Conservation (phyloP, 768 basidiomycete species). For the Kwoniella pini region DNA sequence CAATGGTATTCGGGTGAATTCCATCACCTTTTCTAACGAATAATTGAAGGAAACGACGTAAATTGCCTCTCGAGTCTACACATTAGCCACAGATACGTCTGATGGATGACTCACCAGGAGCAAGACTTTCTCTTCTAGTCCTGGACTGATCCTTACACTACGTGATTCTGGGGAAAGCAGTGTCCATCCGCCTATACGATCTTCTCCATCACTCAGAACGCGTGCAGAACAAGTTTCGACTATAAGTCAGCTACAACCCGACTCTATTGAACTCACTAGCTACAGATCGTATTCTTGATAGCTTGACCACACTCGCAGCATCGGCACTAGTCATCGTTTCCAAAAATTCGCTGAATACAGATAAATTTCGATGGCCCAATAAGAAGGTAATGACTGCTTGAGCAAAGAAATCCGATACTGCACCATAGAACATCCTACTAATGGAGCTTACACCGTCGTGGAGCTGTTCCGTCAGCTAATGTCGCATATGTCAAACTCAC, state of each 20-base stretch:
- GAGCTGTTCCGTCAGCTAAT: conserved; percentile 27
- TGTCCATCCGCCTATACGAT: conserved; percentile 84
- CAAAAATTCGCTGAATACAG: conserved; percentile 92
- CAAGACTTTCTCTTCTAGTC: conserved; percentile 91
- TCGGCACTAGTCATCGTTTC: conserved; percentile 87
- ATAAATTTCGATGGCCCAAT: conserved; percentile 65
- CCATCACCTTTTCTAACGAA: conserved; percentile 83
- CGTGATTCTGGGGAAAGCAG: conserved; percentile 78
- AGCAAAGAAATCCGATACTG: conserved; percentile 82
- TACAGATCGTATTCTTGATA: conserved; percentile 85
- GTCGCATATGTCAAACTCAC: conserved; percentile 54
- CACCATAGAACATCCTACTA: conserved; percentile 62
- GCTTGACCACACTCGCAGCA: conserved; percentile 79
- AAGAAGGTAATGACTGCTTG: conserved; percentile 77
- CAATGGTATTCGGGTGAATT: conserved; percentile 85
- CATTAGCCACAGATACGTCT: background rate
- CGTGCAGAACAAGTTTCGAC: conserved; percentile 80
- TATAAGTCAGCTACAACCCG: conserved; percentile 11
- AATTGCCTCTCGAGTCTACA: conserved; percentile 61
- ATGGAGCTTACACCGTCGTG: conserved; percentile 96
- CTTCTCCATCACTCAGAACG: conserved; percentile 74
- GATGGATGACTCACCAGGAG: conserved; percentile 65
- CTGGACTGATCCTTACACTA: conserved; percentile 69
- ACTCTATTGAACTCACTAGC: conserved; percentile 60
- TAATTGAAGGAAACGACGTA: conserved; percentile 70